Evolutionary conservation across 106 monocot genomes (phyloP).

Genomic region (Chionographis japonica): DNA sequence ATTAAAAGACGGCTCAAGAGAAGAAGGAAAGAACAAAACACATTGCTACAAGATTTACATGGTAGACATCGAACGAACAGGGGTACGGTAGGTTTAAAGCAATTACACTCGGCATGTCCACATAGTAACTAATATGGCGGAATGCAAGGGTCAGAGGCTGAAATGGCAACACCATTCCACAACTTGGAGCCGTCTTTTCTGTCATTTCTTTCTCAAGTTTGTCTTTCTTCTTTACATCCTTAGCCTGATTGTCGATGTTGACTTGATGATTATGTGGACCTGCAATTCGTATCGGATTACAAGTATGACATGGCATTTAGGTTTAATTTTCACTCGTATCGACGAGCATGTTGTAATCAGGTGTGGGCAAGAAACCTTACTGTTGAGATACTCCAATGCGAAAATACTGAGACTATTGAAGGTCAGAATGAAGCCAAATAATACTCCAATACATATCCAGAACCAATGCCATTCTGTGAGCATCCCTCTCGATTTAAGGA

Average conservation of each 20-base stretch:
- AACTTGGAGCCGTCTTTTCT: slow-evolving; percentile 1
- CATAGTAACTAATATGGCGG: slow-evolving; percentile 73
- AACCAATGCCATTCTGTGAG: slow-evolving; percentile 43
- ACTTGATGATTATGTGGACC: slow-evolving; percentile 31
- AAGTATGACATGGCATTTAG: no score
- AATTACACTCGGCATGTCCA: slow-evolving; percentile 81
- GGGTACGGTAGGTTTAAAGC: not conserved
- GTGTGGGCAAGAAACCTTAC: slow-evolving; percentile 11
- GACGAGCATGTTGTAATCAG: no score
- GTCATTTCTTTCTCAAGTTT: slow-evolving; percentile 1
- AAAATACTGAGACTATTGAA: slow-evolving; percentile 52
- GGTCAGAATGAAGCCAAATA: slow-evolving; percentile 32
- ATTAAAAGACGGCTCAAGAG: not conserved
- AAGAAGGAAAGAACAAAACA: not conserved
- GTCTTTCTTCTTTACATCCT: slow-evolving; percentile 7
- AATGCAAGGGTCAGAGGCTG: slow-evolving; percentile 71
- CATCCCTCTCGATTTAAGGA: slow-evolving; percentile 47
- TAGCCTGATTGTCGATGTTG: slow-evolving; percentile 9
- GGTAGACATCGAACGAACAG: no score
- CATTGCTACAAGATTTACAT: no score
- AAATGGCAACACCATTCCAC: slow-evolving; percentile 62
- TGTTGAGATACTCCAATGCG: slow-evolving; percentile 31
- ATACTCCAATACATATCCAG: slow-evolving; percentile 37
- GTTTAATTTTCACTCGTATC: no score
- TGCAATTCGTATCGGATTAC: slow-evolving; percentile 19